Conservation (phyloP, 768 basidiomycete genomes). For the Kwoniella mangroviensis region DNA sequence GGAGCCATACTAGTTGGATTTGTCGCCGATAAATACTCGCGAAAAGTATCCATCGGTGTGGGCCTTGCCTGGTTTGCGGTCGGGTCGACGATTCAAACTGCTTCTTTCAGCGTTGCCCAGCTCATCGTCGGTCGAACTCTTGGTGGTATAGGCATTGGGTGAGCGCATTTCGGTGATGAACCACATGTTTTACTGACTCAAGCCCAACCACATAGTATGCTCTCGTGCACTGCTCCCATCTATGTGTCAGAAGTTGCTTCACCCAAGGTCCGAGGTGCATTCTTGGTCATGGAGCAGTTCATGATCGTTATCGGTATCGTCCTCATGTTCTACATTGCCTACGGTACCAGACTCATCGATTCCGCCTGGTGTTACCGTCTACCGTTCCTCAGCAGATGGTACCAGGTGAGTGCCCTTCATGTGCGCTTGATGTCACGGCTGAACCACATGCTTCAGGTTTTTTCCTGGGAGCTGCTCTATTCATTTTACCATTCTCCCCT, state of each 20-base stretch:
- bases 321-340: slow-evolving; percentile 8
- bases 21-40: slow-evolving; percentile 71
- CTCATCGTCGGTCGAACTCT: slow-evolving; percentile 9
- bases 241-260: slow-evolving; percentile 13
- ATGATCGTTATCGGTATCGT: slow-evolving; percentile 37
- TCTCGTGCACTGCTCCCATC: slow-evolving; percentile 6
- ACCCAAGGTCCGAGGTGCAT: slow-evolving; percentile 25
- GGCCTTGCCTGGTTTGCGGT: slow-evolving; percentile 33
- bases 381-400: slow-evolving; percentile 31
- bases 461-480: slow-evolving; percentile 65
- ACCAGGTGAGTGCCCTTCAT: slow-evolving; percentile 3
- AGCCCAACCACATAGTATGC: background rate
- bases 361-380: slow-evolving; percentile 21
- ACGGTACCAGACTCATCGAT: slow-evolving; percentile 8
- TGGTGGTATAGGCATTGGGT: slow-evolving; percentile 18
- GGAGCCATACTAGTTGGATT: slow-evolving; percentile 72
- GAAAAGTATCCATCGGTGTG: slow-evolving; percentile 60
- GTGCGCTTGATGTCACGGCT: background rate
- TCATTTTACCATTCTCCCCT: slow-evolving; percentile 71
- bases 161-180: background rate
- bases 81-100: slow-evolving; percentile 39
- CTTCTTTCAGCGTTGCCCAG: slow-evolving; percentile 17
- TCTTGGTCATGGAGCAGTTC: slow-evolving; percentile 25
- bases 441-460: background rate
- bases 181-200: no score